Percentiles rank a stretch among this genome's conserved stretches.
Conservation (phyloP, 2,329 filamentous ascomycete genomes). For the Raffaelea ambrosiae region DNA sequence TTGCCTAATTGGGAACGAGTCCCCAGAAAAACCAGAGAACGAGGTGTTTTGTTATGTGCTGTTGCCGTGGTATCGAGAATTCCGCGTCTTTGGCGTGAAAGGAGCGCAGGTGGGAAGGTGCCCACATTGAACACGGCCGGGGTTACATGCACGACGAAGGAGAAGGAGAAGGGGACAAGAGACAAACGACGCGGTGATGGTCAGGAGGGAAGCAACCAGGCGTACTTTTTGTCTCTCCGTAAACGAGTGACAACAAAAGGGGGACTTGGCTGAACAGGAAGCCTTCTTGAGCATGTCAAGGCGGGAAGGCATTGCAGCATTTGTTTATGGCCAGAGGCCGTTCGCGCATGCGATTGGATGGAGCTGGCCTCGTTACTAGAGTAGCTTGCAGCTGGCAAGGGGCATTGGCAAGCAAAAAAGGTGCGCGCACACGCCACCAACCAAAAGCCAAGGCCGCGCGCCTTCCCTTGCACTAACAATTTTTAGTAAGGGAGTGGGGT, state of each 20-base stretch:
- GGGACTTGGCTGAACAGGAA: too few relatives aligned
- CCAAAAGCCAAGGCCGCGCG: too few relatives aligned
- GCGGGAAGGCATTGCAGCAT: not conserved
- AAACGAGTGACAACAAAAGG: too few relatives aligned
- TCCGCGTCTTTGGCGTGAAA: conserved; percentile 2
- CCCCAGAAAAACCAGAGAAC: not conserved
- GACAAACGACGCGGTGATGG: too few relatives aligned
- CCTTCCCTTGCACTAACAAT: not conserved
- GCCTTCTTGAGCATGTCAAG: too few relatives aligned
- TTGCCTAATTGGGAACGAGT: conserved; percentile 4
- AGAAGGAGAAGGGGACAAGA: too few relatives aligned
- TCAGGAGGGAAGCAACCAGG: too few relatives aligned
- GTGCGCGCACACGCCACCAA: not conserved
- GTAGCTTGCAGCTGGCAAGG: not conserved
- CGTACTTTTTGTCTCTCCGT: too few relatives aligned
- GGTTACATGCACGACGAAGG: too few relatives aligned
- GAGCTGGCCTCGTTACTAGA: not conserved
- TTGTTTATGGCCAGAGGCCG: conserved; percentile 4
- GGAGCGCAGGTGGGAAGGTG: not conserved
- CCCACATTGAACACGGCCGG: too few relatives aligned
- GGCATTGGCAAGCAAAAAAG: not conserved
- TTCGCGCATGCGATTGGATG: conserved; percentile 2
- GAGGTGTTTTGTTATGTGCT: not conserved
- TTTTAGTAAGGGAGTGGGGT: not conserved
- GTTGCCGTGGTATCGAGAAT: conserved; percentile 11